Evolutionary conservation across 2,329 filamentous ascomycete species (phyloP).

Genomic region (Amauroascus niger): DNA sequence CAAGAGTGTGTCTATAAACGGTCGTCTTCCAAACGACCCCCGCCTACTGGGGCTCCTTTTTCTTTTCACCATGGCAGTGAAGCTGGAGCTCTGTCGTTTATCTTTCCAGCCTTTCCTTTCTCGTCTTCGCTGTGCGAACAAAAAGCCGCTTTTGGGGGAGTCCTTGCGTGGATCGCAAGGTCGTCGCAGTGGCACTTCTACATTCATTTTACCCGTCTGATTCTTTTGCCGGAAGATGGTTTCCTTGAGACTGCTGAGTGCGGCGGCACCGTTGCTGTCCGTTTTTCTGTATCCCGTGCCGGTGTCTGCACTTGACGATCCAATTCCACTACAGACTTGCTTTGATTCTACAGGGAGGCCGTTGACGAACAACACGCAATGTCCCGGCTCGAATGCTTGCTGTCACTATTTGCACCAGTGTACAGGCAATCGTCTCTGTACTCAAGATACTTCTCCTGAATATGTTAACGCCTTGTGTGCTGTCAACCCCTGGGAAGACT

Average conservation of each 20-base stretch:
- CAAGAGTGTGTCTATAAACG: background rate
- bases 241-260: background rate
- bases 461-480: conserved; percentile 13
- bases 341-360: conserved; percentile 12
- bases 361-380: conserved; percentile 14
- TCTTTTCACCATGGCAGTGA: background rate
- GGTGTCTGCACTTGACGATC: conserved; percentile 4
- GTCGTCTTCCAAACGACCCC: background rate
- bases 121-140: conserved; percentile 7
- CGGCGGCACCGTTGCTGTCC: background rate
- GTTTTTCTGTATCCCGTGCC: background rate
- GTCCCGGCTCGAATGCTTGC: conserved; percentile 14
- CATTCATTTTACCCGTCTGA: background rate
- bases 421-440: conserved; percentile 11
- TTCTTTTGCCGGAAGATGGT: conserved; percentile 1
- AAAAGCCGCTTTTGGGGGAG: background rate
- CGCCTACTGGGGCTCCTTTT: background rate
- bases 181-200: background rate
- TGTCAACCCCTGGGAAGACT: conserved; percentile 11
- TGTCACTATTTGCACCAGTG: conserved; percentile 14
- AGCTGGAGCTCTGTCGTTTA: background rate
- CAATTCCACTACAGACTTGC: conserved; percentile 11
- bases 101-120: background rate
- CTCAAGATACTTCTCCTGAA: conserved; percentile 9
- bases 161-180: conserved; percentile 7